Evolutionary conservation across 2,329 filamentous ascomycete species (phyloP).

Genomic region (Ascochyta viciae-villosae): DNA sequence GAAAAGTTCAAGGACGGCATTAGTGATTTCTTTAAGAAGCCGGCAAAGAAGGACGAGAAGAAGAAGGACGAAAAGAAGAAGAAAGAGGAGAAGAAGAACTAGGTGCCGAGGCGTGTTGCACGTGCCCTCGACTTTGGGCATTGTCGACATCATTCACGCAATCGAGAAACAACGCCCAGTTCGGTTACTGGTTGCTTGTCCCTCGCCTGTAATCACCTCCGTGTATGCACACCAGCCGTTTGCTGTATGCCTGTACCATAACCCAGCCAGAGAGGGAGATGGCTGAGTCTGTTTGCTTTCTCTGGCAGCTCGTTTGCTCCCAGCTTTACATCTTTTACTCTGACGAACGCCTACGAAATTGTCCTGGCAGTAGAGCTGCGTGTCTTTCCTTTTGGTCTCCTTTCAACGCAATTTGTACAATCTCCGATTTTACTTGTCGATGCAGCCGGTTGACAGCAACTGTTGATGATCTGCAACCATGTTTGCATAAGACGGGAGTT

Average conservation of each 20-base stretch:
- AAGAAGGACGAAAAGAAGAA: conserved; percentile 28
- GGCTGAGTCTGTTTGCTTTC: conserved; percentile 1
- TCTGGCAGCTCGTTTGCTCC: background rate
- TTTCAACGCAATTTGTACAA: background rate
- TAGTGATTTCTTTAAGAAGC: conserved; percentile 47
- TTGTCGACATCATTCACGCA: background rate
- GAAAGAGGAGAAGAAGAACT: conserved; percentile 23
- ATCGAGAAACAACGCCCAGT: background rate
- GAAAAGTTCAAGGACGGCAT: conserved; percentile 66
- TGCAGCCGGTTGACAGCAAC: background rate
- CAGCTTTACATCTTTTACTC: conserved; percentile 8
- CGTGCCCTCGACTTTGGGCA: background rate
- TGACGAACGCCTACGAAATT: conserved; percentile 21
- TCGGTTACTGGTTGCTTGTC: background rate
- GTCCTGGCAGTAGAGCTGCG: conserved; percentile 16
- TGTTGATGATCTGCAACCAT: conserved; percentile 1
- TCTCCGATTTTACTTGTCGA: background rate
- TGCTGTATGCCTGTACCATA: conserved; percentile 8
- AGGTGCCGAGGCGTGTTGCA: background rate
- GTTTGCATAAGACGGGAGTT: conserved; percentile 13
- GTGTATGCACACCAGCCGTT: background rate
- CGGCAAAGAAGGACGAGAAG: conserved; percentile 37
- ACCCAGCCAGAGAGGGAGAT: background rate
- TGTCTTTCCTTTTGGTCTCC: background rate
- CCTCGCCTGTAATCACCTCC: background rate